Base-by-base conservation (phyloP, 139 green algal species). In the Chlamydomonas schloesseri region DNA sequence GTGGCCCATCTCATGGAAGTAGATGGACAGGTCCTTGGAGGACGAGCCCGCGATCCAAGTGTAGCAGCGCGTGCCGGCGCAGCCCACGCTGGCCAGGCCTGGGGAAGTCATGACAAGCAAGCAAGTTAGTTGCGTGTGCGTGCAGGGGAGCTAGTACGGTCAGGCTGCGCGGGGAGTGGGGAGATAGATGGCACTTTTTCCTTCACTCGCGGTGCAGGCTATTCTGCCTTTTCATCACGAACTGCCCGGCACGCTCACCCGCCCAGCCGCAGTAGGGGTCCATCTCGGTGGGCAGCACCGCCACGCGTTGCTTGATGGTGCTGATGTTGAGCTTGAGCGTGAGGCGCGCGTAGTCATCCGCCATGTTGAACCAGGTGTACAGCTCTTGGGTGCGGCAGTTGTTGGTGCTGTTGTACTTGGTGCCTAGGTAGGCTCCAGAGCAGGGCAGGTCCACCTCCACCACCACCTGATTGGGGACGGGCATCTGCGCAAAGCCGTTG, bases 1-100 rank as follows among this genome's bases (percentile, higher is more conserved):
- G 60, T 67, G 60, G 17, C 58, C 76, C 60, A 83, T 70, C 37
- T 83, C 76, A 60, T 83, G 76, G 26, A 83, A 62, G 76, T 50
- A 73, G 37, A 73, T 17, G 10, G 33, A 23, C 11, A 82, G 75
- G 75, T 82, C 60, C 0, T 2, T 24, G 8, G 34, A 33, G 33
- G 64, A 34, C 29, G 3, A 29, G 42, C 76, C 76, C 24, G 60
- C 50, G 37, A 73, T 73, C 76, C 76, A 83, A 18, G 13, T n/a
- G 76, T 50, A 73, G 76, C 76, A 83, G 28, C 60, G 37, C 4
- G 76, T 73, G 42, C 76, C 76, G 0, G 13, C 29, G 60, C 76
- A 83, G 28, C 76, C 76, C 11, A 83, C 57, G 34, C 31, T 58
- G 26, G 57, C 75, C 20, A 82, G 57, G 13, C 75, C 75, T 82